A percentile compares a stretch with the other conserved stretches of the same genome.
phyloP scores from a whole-genome alignment of 768 basidiomycete species.

The Phylloporus sp. region DNA sequence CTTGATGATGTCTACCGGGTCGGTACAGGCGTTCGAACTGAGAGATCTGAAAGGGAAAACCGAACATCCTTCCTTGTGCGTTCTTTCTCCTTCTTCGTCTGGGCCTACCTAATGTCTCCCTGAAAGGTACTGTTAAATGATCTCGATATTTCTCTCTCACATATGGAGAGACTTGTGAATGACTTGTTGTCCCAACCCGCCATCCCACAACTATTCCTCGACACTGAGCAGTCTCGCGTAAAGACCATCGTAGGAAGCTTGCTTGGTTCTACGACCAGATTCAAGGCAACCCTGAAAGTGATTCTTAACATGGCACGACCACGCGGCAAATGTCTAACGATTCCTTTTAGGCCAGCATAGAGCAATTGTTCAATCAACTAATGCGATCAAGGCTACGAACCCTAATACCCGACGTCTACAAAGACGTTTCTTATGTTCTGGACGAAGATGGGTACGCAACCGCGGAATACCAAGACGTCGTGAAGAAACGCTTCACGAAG shows the following conservation, averaged over 20 bases:
- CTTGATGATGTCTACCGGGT: slow-evolving; percentile 84
- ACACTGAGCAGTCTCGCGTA: slow-evolving; percentile 49
- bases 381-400: slow-evolving; percentile 83
- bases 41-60: slow-evolving; percentile 79
- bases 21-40: slow-evolving; percentile 50
- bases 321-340: slow-evolving; percentile 2
- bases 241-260: slow-evolving; percentile 48
- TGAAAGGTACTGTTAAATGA: slow-evolving; percentile 85
- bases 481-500: slow-evolving; percentile 87
- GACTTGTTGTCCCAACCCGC: slow-evolving; percentile 55
- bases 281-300: slow-evolving; percentile 74
- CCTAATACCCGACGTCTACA: slow-evolving; percentile 83
- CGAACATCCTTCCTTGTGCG: slow-evolving; percentile 79
- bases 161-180: slow-evolving; percentile 77
- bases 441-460: slow-evolving; percentile 84
- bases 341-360: slow-evolving; percentile 64
- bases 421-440: slow-evolving; percentile 81
- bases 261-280: slow-evolving; percentile 53
- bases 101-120: not conserved
- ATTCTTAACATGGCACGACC: not conserved
- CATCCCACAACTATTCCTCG: slow-evolving; percentile 66
- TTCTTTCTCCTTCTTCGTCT: slow-evolving; percentile 10
- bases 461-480: slow-evolving; percentile 81
- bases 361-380: slow-evolving; percentile 94
- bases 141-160: slow-evolving; percentile 85